Conservation (phyloP, 2,329 filamentous ascomycete species). For the Colletotrichum endophyticum region DNA sequence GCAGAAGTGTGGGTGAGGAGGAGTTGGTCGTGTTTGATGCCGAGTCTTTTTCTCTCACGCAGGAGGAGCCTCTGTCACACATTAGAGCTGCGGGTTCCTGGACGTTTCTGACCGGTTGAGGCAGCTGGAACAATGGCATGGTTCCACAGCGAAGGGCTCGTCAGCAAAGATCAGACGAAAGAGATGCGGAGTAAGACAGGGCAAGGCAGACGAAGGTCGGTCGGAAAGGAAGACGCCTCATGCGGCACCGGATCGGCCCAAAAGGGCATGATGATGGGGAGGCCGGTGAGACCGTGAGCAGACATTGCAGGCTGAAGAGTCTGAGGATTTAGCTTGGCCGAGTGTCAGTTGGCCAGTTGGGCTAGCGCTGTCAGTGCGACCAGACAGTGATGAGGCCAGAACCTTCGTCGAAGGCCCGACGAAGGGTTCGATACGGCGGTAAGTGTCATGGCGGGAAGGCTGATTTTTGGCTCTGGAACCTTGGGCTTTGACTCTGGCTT, state of each 20-base stretch:
- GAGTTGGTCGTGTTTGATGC: neutral
- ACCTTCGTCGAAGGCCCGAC: neutral
- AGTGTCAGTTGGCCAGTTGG: neutral
- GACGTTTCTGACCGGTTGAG: neutral
- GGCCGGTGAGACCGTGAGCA: neutral
- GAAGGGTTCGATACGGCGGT: neutral
- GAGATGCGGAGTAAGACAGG: conserved; percentile 2
- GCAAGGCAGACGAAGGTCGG: neutral
- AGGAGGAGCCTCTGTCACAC: neutral
- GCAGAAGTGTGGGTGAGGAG: neutral
- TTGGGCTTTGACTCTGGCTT: neutral
- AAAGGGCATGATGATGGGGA: neutral
- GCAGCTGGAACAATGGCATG: neutral
- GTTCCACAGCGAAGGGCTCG: neutral
- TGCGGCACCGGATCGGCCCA: neutral
- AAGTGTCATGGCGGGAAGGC: neutral
- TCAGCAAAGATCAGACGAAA: conserved; percentile 8
- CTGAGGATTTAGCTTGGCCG: neutral
- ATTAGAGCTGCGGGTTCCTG: neutral
- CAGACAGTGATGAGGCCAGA: neutral
- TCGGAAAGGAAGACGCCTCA: neutral
- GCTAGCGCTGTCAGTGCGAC: neutral
- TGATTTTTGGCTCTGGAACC: neutral
- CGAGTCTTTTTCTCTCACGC: neutral
- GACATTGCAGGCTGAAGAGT: neutral